Percentiles rank a stretch among this genome's conserved stretches.
Evolutionary conservation across 2,329 filamentous ascomycete genomes (phyloP).

Genomic region (Beauveria scarabaeidicola): DNA sequence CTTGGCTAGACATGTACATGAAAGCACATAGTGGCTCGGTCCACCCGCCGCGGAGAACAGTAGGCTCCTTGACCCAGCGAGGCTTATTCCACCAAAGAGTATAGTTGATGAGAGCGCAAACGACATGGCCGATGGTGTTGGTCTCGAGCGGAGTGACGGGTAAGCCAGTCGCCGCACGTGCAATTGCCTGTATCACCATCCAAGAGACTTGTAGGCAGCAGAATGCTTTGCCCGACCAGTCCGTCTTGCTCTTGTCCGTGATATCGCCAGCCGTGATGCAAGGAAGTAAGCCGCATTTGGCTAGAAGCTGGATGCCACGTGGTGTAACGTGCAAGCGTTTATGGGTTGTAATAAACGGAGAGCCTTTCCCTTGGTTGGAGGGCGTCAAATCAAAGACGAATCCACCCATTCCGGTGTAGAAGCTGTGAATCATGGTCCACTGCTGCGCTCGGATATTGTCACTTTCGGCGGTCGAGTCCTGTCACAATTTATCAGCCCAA

Average conservation of each 20-base stretch:
- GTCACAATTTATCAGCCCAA: too few species aligned
- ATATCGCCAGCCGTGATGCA: slow-evolving; percentile 16
- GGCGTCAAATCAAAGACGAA: slow-evolving; percentile 17
- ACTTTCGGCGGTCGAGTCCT: neutral
- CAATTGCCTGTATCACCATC: slow-evolving; percentile 27
- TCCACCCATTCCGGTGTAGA: slow-evolving; percentile 24
- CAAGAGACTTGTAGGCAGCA: slow-evolving; percentile 29
- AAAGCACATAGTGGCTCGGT: slow-evolving; percentile 6
- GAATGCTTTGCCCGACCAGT: slow-evolving; percentile 25
- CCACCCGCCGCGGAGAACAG: slow-evolving; percentile 9
- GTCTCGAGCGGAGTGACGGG: slow-evolving; percentile 29
- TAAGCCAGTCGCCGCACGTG: slow-evolving; percentile 21
- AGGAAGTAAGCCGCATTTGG: slow-evolving; percentile 6
- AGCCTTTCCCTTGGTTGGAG: neutral
- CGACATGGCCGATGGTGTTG: slow-evolving; percentile 25
- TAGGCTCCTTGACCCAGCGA: slow-evolving; percentile 10
- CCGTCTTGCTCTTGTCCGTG: slow-evolving; percentile 27
- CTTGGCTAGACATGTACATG: slow-evolving; percentile 12
- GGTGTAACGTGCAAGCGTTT: neutral
- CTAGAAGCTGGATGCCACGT: slow-evolving; percentile 3
- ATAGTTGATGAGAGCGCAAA: slow-evolving; percentile 26
- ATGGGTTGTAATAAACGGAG: slow-evolving; percentile 3
- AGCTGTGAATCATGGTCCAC: slow-evolving; percentile 23
- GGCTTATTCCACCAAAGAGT: slow-evolving; percentile 18
- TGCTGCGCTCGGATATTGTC: slow-evolving; percentile 1